Base-by-base conservation (phyloP, 1,284 basidiomycete genomes). In the Pterula multifida region DNA sequence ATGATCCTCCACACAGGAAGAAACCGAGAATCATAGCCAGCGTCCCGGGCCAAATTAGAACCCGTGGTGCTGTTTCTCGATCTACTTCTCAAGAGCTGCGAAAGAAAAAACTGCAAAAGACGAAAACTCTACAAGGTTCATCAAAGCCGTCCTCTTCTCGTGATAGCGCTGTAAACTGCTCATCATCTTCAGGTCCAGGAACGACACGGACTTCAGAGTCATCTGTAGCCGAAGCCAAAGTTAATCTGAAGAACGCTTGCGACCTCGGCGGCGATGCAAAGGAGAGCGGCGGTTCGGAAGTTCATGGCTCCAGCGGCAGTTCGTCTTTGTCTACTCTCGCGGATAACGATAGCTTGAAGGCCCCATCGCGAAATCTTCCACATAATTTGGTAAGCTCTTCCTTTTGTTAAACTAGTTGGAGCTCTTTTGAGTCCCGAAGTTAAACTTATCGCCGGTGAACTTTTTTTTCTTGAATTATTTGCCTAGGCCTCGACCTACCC, bases 401-500 rank as follows among this genome's bases (percentile, higher is more conserved):
- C 6, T 42, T 17, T 42, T 42, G 21, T 22, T 42, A 11, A 4
- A n/a, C 32, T 6, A 42, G 4, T n/a, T 22, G 4, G n/a, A 11
- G 39, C 39, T 42, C 9, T 11, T 9, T 42, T 42, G 9, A 42
- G 13, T 9, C 19, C 39, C 19, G 9, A 19, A 42, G 9, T 42
- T 42, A 6, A 4, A 6, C 9, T 17, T 17, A 6, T 6, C 39
- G 9, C n/a, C 9, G 50, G 28, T 32, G 39, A 49, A 49, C 26
- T 35, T n/a, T n/a, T n/a, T n/a, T n/a, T n/a, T n/a, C n/a, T n/a
- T n/a, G n/a, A n/a, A n/a, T n/a, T n/a, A n/a, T n/a, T n/a, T n/a
- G n/a, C n/a, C n/a, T 36, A 12, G 46, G 35, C 22, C 17, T 44
- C 32, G 59, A 53, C 59, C 57, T 44, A 58, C 63, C 57, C 60